phyloP scores from a whole-genome alignment of 2,329 filamentous ascomycete genomes.

The Ophiosphaerella narmari region DNA sequence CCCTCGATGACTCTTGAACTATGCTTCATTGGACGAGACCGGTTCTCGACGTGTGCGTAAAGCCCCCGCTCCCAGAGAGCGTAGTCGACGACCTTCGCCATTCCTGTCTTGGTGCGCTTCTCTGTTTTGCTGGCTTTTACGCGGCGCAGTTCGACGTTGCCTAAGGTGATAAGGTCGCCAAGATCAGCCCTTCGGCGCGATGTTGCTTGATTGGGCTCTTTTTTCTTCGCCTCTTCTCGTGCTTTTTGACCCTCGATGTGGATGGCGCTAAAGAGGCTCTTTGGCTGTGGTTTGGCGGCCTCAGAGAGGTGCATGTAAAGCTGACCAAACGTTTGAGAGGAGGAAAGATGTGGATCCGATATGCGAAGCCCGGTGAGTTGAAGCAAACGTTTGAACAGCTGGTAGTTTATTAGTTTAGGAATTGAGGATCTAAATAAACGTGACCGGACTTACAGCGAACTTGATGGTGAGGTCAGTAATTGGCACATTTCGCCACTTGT shows the following conservation, averaged over 20 bases:
- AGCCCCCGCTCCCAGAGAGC: conserved; percentile 56
- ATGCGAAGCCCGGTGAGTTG: conserved; percentile 80
- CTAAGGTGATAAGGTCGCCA: conserved; percentile 30
- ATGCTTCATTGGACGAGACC: background rate
- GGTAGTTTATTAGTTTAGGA: conserved; percentile 12
- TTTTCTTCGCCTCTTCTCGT: conserved; percentile 18
- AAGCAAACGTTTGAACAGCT: conserved; percentile 81
- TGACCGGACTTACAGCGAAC: conserved; percentile 38
- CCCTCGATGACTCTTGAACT: conserved; percentile 2
- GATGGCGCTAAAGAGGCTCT: conserved; percentile 67
- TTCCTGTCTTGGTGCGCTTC: conserved; percentile 71
- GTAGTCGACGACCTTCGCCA: conserved; percentile 79
- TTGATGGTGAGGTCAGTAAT: conserved; percentile 37
- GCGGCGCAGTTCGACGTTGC: conserved; percentile 71
- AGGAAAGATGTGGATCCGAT: conserved; percentile 68
- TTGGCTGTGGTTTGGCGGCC: conserved; percentile 48
- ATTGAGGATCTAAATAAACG: background rate
- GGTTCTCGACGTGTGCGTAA: background rate
- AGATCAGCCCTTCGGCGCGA: conserved; percentile 19
- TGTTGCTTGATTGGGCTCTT: background rate
- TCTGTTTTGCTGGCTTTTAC: conserved; percentile 72
- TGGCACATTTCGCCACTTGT: conserved; percentile 33
- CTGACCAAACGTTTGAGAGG: conserved; percentile 42
- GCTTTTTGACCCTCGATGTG: conserved; percentile 28
- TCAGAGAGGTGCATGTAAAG: conserved; percentile 44